Base-by-base conservation (phyloP, 225 moss, liverwort and hornwort species). In the Pseudisothecium myosuroides region DNA sequence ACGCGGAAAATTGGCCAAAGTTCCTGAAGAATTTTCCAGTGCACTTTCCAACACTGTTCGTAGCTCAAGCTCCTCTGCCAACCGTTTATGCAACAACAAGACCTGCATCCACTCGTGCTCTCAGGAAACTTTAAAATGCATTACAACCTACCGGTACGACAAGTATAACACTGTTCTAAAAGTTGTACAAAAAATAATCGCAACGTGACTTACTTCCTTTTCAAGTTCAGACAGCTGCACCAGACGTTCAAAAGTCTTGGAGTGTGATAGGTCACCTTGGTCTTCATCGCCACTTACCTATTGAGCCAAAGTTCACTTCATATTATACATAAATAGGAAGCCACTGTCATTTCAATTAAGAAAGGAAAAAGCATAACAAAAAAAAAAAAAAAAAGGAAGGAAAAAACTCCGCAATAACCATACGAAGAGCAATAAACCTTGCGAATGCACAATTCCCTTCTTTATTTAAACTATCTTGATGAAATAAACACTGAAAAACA, bases 31-130 rank as follows among this genome's bases (percentile, higher is more conserved):
- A 80, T 75, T 84, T 91, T 90, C 92, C 74, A 95, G 78, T 7
- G 95, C 96, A 64, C 87, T 93, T 79, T 96, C 94, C 55, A 98
- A 90, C 20, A 93, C 94, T 45, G 92, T 76, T 90, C 91, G 96
- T 84, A 98, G 88, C 76, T 96, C 95, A 87, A 96, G 85, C 82
- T 98, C 98, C 80, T 92, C 94, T 76, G 96, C 93, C 85, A 98
- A 85, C 72, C 91, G 96, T 87, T 96, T 97, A 75, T 95, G 96
- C 55, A 98, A 92, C 56, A 90, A 84, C 88, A 96, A 91, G 62
- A 98, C 96, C 98, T 98, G 94, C 83, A 91, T 77, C 65, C 78
- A 89, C 58, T 52, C 71, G 43, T 65, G 67, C 71, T 77, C 82
- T 86, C 85, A 85, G 43, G 29, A 89, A 85, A 82, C n/a, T 75